These are phyloP conservation scores for Delitschia confertaspora DNA, from an alignment of 495 filamentous ascomycete genomes.

Conservation along the genomic window DNA sequence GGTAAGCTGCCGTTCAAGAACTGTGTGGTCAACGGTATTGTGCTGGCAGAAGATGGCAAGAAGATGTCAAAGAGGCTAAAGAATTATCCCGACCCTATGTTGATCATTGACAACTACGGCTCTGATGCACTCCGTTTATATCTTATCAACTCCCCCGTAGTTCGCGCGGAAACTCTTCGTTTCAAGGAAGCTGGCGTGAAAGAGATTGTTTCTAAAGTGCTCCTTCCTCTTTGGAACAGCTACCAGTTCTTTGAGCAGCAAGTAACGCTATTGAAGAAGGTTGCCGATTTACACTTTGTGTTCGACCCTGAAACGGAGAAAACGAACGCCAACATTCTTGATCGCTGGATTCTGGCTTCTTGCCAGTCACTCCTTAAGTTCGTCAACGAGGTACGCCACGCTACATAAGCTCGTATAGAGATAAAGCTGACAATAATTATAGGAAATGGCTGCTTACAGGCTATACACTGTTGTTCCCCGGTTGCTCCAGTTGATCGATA, in stretches of 20 bases:
- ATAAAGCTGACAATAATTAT: too few species aligned
- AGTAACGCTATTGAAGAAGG: constrained; percentile 84
- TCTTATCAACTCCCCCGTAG: constrained; percentile 94
- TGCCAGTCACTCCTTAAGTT: constrained; percentile 89
- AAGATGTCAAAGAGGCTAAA: constrained; percentile 99
- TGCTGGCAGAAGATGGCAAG: constrained; percentile 91
- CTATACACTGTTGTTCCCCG: constrained; percentile 90
- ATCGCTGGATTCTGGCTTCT: constrained; percentile 88
- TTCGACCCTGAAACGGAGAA: constrained; percentile 70
- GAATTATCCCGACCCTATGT: constrained; percentile 86
- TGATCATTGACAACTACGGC: constrained; percentile 82
- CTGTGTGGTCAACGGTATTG: constrained; percentile 94
- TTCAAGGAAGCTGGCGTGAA: constrained; percentile 94
- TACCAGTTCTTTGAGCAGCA: constrained; percentile 98
- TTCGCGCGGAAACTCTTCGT: constrained; percentile 79
- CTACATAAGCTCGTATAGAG: too few species aligned
- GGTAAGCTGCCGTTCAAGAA: constrained; percentile 88
- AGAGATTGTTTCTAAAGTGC: constrained; percentile 88
- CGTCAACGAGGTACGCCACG: too few species aligned
- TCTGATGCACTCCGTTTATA: constrained; percentile 92
- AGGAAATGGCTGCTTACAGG: constrained; percentile 71
- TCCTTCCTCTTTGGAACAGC: constrained; percentile 93
- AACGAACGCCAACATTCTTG: constrained; percentile 87
- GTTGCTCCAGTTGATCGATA: constrained; percentile 78
- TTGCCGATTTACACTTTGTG: constrained; percentile 64